These are phyloP conservation scores for Xylaria sp. DNA, from an alignment of 2,329 filamentous ascomycete species.

Conservation along the genomic window DNA sequence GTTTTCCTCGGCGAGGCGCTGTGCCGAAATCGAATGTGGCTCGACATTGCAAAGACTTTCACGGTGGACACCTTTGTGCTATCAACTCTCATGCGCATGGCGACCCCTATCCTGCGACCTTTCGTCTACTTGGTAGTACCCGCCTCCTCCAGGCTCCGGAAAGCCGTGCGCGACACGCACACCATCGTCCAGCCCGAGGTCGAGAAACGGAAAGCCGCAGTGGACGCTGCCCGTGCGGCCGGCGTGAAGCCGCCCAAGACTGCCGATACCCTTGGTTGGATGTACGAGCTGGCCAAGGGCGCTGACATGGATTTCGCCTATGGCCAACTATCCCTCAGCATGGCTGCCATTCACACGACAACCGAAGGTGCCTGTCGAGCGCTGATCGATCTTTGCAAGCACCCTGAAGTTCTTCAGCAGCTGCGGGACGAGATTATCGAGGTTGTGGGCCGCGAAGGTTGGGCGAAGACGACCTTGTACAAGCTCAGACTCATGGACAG, in stretches of 20 bases:
- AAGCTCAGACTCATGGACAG: slow-evolving; percentile 55
- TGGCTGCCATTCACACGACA: slow-evolving; percentile 58
- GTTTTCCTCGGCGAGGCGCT: slow-evolving; percentile 60
- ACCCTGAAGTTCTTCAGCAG: slow-evolving; percentile 57
- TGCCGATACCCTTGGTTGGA: slow-evolving; percentile 58
- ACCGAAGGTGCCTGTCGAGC: slow-evolving; percentile 51
- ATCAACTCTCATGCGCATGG: slow-evolving; percentile 53
- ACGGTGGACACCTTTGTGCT: slow-evolving; percentile 54
- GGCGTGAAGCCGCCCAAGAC: slow-evolving; percentile 50
- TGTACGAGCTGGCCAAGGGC: slow-evolving; percentile 53
- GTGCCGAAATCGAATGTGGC: slow-evolving; percentile 60
- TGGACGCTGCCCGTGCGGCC: slow-evolving; percentile 43
- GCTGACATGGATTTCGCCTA: slow-evolving; percentile 48
- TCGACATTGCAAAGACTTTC: slow-evolving; percentile 57
- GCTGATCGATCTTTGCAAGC: slow-evolving; percentile 58
- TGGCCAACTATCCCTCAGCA: slow-evolving; percentile 52
- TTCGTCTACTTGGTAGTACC: slow-evolving; percentile 60
- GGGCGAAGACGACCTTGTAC: slow-evolving; percentile 50
- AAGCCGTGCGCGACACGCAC: slow-evolving; percentile 52
- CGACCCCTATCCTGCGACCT: slow-evolving; percentile 54
- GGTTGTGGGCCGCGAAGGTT: slow-evolving; percentile 48
- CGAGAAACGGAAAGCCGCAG: slow-evolving; percentile 44
- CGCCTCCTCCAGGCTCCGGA: slow-evolving; percentile 52
- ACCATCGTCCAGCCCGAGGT: slow-evolving; percentile 52
- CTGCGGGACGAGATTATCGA: slow-evolving; percentile 58